Evolutionary conservation across 2,329 filamentous ascomycete genomes (phyloP).

Genomic region (Apiospora saccharicola): DNA sequence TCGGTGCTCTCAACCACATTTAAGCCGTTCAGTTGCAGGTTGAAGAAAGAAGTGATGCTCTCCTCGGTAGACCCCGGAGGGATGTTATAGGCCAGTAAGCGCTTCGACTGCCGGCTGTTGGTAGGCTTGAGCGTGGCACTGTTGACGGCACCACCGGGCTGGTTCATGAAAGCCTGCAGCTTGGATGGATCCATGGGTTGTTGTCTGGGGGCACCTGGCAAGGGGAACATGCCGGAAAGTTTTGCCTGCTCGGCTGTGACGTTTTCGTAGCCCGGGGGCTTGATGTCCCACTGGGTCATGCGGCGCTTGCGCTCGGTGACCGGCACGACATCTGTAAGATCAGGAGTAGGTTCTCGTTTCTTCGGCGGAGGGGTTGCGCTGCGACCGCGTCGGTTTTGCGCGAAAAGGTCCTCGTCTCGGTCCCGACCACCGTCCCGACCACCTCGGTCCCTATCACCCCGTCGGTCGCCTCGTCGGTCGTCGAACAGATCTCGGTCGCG

Average conservation of each 20-base stretch:
- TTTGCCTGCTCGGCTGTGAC: conserved; percentile 99
- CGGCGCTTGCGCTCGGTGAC: conserved; percentile 88
- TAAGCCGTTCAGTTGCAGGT: conserved; percentile 93
- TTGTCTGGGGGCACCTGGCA: conserved; percentile 92
- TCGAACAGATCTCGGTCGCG: conserved; percentile 69
- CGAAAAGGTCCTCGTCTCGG: conserved; percentile 59
- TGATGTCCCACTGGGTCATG: conserved; percentile 99
- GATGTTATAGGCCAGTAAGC: conserved; percentile 87
- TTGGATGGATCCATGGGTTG: conserved; percentile 95
- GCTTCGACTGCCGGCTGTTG: conserved; percentile 93
- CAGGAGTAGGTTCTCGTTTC: conserved; percentile 94
- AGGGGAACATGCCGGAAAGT: conserved; percentile 97
- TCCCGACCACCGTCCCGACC: conserved; percentile 50
- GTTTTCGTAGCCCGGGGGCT: conserved; percentile 96
- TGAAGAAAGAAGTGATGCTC: conserved; percentile 83
- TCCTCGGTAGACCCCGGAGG: conserved; percentile 79
- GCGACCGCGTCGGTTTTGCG: conserved; percentile 67
- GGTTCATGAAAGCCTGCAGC: conserved; percentile 94
- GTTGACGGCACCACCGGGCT: conserved; percentile 75
- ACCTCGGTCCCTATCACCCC: conserved; percentile 47
- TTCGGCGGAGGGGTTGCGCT: conserved; percentile 84
- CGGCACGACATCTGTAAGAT: conserved; percentile 85
- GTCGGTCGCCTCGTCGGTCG: conserved; percentile 63
- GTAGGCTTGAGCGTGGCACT: conserved; percentile 87
- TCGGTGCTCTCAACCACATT: conserved; percentile 87